A percentile compares a stretch with the other conserved stretches of the same genome.
These are phyloP conservation scores for Candida andamanensis DNA, from an alignment of 805 yeast species.

Conservation along the genomic window DNA sequence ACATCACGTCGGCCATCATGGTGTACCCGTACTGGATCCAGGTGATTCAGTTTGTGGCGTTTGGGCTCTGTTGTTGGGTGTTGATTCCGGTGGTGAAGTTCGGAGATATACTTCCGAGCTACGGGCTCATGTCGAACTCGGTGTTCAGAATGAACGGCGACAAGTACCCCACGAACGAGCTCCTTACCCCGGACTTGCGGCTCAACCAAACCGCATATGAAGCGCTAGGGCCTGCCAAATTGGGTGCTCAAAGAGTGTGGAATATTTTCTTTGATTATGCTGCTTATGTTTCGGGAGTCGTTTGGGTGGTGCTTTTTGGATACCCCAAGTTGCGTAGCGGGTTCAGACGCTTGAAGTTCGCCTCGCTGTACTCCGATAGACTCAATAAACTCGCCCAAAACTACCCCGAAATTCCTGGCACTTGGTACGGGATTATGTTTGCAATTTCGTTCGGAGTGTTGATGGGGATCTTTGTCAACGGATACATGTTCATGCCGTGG, in stretches of 20 bases:
- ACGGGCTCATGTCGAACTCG: slow-evolving; percentile 46
- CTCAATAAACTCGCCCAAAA: slow-evolving; percentile 36
- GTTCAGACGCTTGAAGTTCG: slow-evolving; percentile 9
- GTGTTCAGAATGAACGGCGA: slow-evolving; percentile 34
- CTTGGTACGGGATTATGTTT: slow-evolving; percentile 39
- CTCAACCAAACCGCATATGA: slow-evolving; percentile 45
- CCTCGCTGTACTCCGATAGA: slow-evolving; percentile 31
- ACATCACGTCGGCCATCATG: slow-evolving; percentile 47
- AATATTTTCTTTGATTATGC: slow-evolving; percentile 51
- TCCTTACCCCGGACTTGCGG: slow-evolving; percentile 34
- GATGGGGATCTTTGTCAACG: slow-evolving; percentile 27
- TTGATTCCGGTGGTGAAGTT: slow-evolving; percentile 45
- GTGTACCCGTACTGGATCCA: slow-evolving; percentile 50
- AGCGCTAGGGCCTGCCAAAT: slow-evolving; percentile 39
- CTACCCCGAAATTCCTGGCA: slow-evolving; percentile 38
- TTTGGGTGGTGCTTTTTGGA: slow-evolving; percentile 41
- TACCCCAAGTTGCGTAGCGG: slow-evolving; percentile 19
- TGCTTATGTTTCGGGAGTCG: slow-evolving; percentile 44
- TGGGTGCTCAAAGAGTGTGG: slow-evolving; percentile 48
- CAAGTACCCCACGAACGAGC: slow-evolving; percentile 36
- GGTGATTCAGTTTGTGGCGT: slow-evolving; percentile 43
- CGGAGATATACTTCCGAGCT: slow-evolving; percentile 24
- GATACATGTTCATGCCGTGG: slow-evolving; percentile 37
- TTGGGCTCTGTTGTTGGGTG: slow-evolving; percentile 45
- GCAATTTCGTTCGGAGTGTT: slow-evolving; percentile 29